A percentile compares a stretch with the other conserved stretches of the same genome.
Conservation (phyloP, 2,329 filamentous ascomycete species). For the Mollisia scopiformis region DNA sequence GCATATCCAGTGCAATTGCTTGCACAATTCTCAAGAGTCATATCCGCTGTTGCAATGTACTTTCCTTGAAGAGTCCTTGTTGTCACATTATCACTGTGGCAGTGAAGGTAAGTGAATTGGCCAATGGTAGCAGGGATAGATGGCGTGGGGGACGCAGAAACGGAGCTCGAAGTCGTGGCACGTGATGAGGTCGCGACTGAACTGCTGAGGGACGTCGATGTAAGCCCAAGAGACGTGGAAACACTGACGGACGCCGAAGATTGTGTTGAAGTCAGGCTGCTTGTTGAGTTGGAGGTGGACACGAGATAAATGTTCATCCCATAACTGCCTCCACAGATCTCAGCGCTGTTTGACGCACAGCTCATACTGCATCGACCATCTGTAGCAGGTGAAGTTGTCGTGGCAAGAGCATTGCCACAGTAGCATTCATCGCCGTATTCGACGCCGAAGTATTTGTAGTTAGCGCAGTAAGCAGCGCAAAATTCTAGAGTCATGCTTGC, state of each 20-base stretch:
- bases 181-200: background rate
- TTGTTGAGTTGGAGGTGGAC: background rate
- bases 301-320: slow-evolving; percentile 11
- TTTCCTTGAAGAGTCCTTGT: slow-evolving; percentile 16
- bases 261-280: background rate
- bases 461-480: slow-evolving; percentile 16
- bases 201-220: no score
- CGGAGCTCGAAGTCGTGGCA: slow-evolving; percentile 18
- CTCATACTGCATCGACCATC: slow-evolving; percentile 19
- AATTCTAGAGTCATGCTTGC: slow-evolving; percentile 22
- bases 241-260: no score
- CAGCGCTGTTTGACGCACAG: slow-evolving; percentile 7
- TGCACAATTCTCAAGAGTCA: slow-evolving; percentile 38
- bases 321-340: slow-evolving; percentile 9
- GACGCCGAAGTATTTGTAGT: slow-evolving; percentile 20
- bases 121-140: background rate
- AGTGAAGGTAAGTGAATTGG: slow-evolving; percentile 33
- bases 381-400: slow-evolving; percentile 3
- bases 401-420: slow-evolving; percentile 12
- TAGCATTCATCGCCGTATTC: slow-evolving; percentile 32
- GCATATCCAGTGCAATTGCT: slow-evolving; percentile 33
- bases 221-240: no score
- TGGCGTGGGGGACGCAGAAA: background rate
- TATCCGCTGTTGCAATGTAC: slow-evolving; percentile 23
- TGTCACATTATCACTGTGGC: slow-evolving; percentile 33